Evolutionary conservation across 441 rosid species (phyloP).

Genomic region (Eugenia klotzschiana): DNA sequence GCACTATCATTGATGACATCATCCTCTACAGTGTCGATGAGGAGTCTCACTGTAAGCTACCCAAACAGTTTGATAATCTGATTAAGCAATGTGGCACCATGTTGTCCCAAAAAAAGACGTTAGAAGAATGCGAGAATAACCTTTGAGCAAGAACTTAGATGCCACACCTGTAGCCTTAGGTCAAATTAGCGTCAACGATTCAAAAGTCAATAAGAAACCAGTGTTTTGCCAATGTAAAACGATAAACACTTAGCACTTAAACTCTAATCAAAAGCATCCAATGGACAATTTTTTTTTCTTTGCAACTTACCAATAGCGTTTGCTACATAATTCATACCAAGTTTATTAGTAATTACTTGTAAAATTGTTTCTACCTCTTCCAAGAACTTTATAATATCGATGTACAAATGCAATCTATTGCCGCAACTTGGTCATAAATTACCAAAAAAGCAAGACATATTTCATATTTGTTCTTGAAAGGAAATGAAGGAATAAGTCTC

Average conservation of each 20-base stretch:
- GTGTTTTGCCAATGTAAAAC: background rate
- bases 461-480: background rate
- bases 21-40: background rate
- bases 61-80: background rate
- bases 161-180: background rate
- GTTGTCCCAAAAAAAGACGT: background rate
- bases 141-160: background rate
- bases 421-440: too few species aligned
- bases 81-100: background rate
- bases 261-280: background rate
- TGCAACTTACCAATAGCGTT: too few species aligned
- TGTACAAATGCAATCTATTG: too few species aligned
- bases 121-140: background rate
- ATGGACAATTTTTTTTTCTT: too few species aligned
- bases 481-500: too few species aligned
- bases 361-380: too few species aligned
- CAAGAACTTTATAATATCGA: too few species aligned
- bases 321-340: too few species aligned
- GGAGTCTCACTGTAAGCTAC: background rate
- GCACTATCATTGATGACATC: background rate
- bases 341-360: too few species aligned
- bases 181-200: background rate
- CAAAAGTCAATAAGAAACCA: background rate
- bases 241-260: background rate
- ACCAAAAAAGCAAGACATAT: background rate